phyloP scores from a whole-genome alignment of 2,329 filamentous ascomycete species.

The Pseudopithomyces maydicus region DNA sequence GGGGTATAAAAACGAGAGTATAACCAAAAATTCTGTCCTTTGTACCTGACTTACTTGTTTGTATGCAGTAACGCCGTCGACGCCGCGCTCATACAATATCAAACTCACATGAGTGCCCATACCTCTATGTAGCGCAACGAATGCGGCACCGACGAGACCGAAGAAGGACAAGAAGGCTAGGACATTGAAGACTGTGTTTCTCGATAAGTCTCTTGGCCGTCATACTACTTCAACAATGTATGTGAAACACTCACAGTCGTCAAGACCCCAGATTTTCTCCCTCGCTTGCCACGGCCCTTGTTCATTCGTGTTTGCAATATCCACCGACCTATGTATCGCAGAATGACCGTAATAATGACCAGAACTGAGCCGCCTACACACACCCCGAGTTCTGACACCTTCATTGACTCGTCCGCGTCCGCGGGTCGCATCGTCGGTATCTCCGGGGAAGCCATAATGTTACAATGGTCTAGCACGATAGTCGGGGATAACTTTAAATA shows the following conservation, averaged over 20 bases:
- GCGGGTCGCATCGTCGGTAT: conserved; percentile 16
- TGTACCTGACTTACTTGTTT: conserved; percentile 25
- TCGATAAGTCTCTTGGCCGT: neutral
- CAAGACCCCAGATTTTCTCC: conserved; percentile 17
- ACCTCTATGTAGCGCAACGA: conserved; percentile 27
- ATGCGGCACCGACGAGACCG: conserved; percentile 18
- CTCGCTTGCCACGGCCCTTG: conserved; percentile 3
- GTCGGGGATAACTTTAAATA: neutral
- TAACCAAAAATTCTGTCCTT: neutral
- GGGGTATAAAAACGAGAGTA: no score
- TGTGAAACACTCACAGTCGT: conserved; percentile 18
- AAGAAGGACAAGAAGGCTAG: conserved; percentile 23
- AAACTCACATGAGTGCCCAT: conserved; percentile 38
- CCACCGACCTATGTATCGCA: conserved; percentile 22
- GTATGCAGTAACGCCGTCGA: conserved; percentile 23
- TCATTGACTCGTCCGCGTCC: conserved; percentile 15
- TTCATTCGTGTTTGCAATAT: conserved; percentile 13
- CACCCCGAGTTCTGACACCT: conserved; percentile 11
- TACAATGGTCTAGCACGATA: neutral
- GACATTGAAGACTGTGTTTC: conserved; percentile 20
- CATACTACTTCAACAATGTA: no score
- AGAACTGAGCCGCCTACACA: conserved; percentile 12
- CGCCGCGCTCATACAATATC: conserved; percentile 23
- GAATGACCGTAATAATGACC: conserved; percentile 13
- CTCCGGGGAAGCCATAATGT: conserved; percentile 15